These are phyloP conservation scores for Aspergillus kassunensis DNA, from an alignment of 495 filamentous ascomycete species.

Conservation along the genomic window DNA sequence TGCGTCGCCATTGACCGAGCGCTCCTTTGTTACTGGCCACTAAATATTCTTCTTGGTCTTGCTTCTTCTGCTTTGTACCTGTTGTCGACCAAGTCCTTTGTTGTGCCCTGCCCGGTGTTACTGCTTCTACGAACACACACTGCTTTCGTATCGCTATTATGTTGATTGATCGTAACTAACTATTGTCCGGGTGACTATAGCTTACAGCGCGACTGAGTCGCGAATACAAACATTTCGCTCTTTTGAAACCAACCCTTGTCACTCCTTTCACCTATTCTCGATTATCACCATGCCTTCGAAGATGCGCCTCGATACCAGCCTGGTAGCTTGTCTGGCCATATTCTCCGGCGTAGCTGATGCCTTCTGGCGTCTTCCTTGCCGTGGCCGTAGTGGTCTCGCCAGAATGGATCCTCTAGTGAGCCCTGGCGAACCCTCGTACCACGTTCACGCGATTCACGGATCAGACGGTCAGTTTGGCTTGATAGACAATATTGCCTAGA, in stretches of 20 bases:
- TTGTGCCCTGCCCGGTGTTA: neutral
- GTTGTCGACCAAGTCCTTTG: slow-evolving; percentile 10
- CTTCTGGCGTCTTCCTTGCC: slow-evolving; percentile 89
- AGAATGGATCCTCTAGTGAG: slow-evolving; percentile 54
- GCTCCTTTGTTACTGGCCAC: neutral
- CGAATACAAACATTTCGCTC: slow-evolving; percentile 13
- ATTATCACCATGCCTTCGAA: slow-evolving; percentile 14
- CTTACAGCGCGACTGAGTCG: slow-evolving; percentile 7
- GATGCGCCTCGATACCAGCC: slow-evolving; percentile 20
- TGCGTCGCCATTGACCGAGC: slow-evolving; percentile 2
- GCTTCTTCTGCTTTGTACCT: neutral
- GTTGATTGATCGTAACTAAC: slow-evolving; percentile 5
- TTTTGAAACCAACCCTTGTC: slow-evolving; percentile 17
- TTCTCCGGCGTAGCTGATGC: slow-evolving; percentile 48
- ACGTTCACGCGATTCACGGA: slow-evolving; percentile 52
- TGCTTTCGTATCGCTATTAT: neutral
- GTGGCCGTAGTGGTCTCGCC: slow-evolving; percentile 57
- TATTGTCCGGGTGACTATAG: slow-evolving; percentile 19
- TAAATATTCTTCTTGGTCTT: neutral
- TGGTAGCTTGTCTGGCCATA: slow-evolving; percentile 29
- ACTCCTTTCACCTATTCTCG: slow-evolving; percentile 11
- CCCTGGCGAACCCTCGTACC: slow-evolving; percentile 40
- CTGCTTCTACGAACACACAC: neutral
- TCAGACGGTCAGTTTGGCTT: slow-evolving; percentile 44
- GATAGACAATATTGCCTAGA: neutral